Evolutionary conservation across 345 rosid genomes (phyloP), one percentile per base, ranked within the genome.

Genomic region (Gossypium bickii): DNA sequence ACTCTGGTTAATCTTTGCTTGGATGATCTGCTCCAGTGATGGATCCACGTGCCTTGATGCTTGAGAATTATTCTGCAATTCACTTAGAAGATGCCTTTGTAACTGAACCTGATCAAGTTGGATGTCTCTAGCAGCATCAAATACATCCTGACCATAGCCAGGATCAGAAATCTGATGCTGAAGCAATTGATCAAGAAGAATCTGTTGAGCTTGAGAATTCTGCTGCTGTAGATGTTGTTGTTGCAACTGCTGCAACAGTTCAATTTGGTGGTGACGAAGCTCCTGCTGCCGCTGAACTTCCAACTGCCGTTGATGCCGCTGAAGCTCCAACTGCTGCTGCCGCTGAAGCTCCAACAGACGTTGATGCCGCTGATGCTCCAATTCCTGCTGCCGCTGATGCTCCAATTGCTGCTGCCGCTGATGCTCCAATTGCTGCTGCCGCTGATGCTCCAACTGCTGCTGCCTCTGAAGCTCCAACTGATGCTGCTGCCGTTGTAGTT

Each of bases 11-110:
- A 78, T 52, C 60, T 83, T 83, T 34, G 85, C 79, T 79, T 74
- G 85, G 51, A 80, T 78, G 18, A 80, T 74, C 71, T 86, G 86
- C 79, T 83, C 86, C 71, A 76, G 34, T 7, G 82, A 77, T 3
- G 78, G 78, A 61, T 81, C 78, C 38, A 55, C 51, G 75, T 81
- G 83, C 78, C 82, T 71, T 57, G 80, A 57, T 69, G 66, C 47
- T 52, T 74, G 78, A 41, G 77, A 44, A 47, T 67, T 76, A 57
- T 71, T 86, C 56, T 79, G 83, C 66, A 81, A 45, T 68, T 85
- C 86, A 65, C 47, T 76, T 48, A 70, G 68, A 61, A 78, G 74
- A 43, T 63, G 75, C 81, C 67, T 78, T 68, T 67, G 78, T 27
- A 83, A 74, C 60, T 70, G 79, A 53, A 64, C 79, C 79, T 59